Percentiles rank a stretch among this genome's conserved stretches.
These are phyloP conservation scores for Daldinia caldariorum DNA, from an alignment of 495 filamentous ascomycete species.

Conservation along the genomic window DNA sequence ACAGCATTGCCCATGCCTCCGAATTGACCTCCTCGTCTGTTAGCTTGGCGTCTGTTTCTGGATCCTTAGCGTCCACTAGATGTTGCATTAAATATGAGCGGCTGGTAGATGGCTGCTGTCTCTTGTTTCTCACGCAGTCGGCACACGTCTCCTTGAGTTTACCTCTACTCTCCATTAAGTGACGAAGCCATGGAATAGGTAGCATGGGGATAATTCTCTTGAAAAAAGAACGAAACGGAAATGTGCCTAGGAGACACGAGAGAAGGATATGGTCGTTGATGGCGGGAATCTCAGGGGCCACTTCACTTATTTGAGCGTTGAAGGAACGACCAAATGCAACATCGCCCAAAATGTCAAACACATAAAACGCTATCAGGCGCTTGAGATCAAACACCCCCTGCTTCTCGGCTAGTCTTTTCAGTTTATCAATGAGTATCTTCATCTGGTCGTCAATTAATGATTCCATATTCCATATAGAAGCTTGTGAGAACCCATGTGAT, in stretches of 20 bases:
- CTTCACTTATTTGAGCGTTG: constrained; percentile 5
- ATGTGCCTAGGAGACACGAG: constrained; percentile 4
- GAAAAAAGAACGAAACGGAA: constrained; percentile 5
- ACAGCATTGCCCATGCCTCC: constrained; percentile 8
- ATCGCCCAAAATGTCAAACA: constrained; percentile 3
- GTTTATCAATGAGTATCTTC: background rate
- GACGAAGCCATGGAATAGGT: background rate
- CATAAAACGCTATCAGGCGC: background rate
- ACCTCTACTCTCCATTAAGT: background rate
- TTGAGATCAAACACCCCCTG: constrained; percentile 3
- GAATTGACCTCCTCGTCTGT: background rate
- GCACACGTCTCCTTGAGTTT: background rate
- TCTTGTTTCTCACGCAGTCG: background rate
- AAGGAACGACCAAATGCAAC: constrained; percentile 7
- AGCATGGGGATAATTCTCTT: background rate
- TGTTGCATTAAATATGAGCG: constrained; percentile 4
- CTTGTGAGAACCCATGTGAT: constrained; percentile 7
- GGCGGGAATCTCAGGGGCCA: constrained; percentile 8
- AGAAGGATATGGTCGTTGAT: constrained; percentile 5
- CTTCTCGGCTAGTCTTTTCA: background rate
- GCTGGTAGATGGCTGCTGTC: background rate
- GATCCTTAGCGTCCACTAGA: constrained; percentile 1
- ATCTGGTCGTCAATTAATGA: background rate
- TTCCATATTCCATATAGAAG: constrained; percentile 7
- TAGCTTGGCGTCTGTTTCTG: constrained; percentile 1